Conservation (phyloP, 371 early-diverging fungal species). For the Circinella umbellata region DNA sequence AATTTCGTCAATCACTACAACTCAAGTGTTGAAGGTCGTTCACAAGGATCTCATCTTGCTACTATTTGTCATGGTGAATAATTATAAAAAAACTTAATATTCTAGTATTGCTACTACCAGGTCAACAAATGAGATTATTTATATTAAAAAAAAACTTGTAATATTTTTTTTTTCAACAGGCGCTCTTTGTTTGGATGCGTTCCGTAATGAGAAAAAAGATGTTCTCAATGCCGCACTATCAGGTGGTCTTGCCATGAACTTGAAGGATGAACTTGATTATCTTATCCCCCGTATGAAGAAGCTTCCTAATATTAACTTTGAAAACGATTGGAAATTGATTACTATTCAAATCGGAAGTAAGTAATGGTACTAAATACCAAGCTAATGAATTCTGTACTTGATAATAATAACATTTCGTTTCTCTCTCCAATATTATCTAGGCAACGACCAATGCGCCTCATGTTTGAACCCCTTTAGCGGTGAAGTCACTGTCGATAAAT, state of each 20-base stretch:
- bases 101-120: too few species aligned
- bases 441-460: slow-evolving; percentile 27
- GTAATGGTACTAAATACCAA: slow-evolving; percentile 21
- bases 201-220: slow-evolving; percentile 7
- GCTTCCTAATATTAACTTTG: slow-evolving; percentile 20
- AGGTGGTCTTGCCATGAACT: slow-evolving; percentile 40
- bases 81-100: background rate
- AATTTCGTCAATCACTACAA: slow-evolving; percentile 48
- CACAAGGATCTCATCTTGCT: slow-evolving; percentile 38
- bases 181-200: background rate
- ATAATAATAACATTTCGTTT: too few species aligned
- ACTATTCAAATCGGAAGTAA: slow-evolving; percentile 50
- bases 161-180: background rate
- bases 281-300: slow-evolving; percentile 30
- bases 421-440: background rate
- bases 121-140: too few species aligned
- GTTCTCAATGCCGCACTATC: slow-evolving; percentile 49
- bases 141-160: background rate
- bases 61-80: slow-evolving; percentile 29
- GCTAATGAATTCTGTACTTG: too few species aligned
- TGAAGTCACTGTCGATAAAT: slow-evolving; percentile 23
- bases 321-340: slow-evolving; percentile 50
- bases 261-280: slow-evolving; percentile 42
- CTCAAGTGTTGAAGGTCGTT: slow-evolving; percentile 35
- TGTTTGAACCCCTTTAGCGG: slow-evolving; percentile 10